Percentiles rank a stretch among this genome's conserved stretches.
These are phyloP conservation scores for Uronychia setigera DNA, from an alignment of 73 alveolate genomes.

Conservation along the genomic window DNA sequence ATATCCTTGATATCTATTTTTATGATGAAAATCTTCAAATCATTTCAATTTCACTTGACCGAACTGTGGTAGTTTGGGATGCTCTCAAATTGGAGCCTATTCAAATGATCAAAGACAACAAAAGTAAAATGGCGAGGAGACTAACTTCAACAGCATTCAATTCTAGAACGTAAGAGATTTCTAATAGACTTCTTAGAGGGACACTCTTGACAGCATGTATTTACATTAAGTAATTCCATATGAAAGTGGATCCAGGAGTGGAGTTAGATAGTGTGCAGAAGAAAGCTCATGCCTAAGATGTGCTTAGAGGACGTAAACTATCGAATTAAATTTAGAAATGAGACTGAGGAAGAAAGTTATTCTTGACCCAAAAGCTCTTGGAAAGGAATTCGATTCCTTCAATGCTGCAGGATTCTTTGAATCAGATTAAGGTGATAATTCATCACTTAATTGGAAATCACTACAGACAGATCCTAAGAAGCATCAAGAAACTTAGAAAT, in stretches of 20 bases:
- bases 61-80: conserved; percentile 41
- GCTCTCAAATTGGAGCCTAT: conserved; percentile 33
- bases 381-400: too few species aligned
- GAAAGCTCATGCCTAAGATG: conserved; percentile 40
- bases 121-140: conserved; percentile 3
- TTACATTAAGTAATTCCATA: conserved; percentile 25
- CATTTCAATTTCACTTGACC: conserved; percentile 25
- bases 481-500: too few species aligned
- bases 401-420: too few species aligned
- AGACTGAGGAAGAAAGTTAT: conserved; percentile 15
- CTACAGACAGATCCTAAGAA: too few species aligned
- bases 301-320: conserved; percentile 16
- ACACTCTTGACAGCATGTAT: conserved; percentile 38
- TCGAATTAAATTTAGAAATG: background rate
- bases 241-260: conserved; percentile 26
- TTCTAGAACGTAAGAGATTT: background rate
- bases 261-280: conserved; percentile 43
- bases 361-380: too few species aligned
- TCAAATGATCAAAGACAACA: conserved; percentile 19
- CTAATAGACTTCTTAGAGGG: conserved; percentile 5
- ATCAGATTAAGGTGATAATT: too few species aligned
- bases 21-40: conserved; percentile 35
- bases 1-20: conserved; percentile 25
- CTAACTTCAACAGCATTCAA: background rate
- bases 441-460: too few species aligned